Percentiles rank a stretch among this genome's conserved stretches.
phyloP scores from a whole-genome alignment of 805 yeast species.

The Hanseniaspora singularis region DNA sequence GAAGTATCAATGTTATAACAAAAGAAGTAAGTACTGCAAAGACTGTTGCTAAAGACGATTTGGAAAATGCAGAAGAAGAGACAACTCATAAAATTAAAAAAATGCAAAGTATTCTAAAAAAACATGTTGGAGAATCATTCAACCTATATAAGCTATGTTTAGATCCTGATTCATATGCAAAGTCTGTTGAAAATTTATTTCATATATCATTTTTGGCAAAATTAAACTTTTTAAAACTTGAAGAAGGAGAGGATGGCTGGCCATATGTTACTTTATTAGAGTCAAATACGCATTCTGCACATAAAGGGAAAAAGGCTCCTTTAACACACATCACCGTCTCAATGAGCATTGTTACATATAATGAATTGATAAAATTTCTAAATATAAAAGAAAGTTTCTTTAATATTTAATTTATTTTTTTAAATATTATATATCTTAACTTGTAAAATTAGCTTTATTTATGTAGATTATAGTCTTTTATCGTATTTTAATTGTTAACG shows the following conservation, averaged over 20 bases:
- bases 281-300: constrained; percentile 22
- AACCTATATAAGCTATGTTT: constrained; percentile 55
- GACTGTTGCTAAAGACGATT: constrained; percentile 43
- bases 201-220: constrained; percentile 68
- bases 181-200: constrained; percentile 73
- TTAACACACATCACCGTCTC: constrained; percentile 61
- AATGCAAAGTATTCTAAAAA: constrained; percentile 35
- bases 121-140: constrained; percentile 32
- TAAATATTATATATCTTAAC: neutral
- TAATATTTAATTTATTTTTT: too few relatives aligned
- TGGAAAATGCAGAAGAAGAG: constrained; percentile 42
- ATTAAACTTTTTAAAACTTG: constrained; percentile 52
- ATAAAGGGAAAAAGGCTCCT: constrained; percentile 23
- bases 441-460: neutral
- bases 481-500: too few relatives aligned
- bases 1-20: constrained; percentile 36
- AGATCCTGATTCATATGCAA: constrained; percentile 65
- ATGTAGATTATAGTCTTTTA: too few relatives aligned
- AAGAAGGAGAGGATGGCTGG: constrained; percentile 38
- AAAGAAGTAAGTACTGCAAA: constrained; percentile 38
- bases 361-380: constrained; percentile 39
- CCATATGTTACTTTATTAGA: constrained; percentile 32
- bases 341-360: constrained; percentile 59
- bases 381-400: constrained; percentile 30
- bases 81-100: constrained; percentile 53